Evolutionary conservation across 768 basidiomycete genomes (phyloP), one percentile per base, ranked within the genome.

Genomic region (Boletus edulis): DNA sequence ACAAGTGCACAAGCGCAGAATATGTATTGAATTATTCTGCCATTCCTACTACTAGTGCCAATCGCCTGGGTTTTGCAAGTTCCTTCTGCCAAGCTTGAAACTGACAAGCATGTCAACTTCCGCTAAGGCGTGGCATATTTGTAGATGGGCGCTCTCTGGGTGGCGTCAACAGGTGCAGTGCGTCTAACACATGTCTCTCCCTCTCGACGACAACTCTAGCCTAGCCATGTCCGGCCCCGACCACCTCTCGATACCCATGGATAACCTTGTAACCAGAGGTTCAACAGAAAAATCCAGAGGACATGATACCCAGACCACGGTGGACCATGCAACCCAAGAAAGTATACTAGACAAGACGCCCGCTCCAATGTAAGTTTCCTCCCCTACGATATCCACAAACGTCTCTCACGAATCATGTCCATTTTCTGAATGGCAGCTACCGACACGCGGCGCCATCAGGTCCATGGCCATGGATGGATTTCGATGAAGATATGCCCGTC

Each of bases 401-500:
- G 17, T 17, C 15, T 41, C 27, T 31, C 3, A 14, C 3, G 39
- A 29, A 24, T 27, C 17, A 10, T 9, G 17, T 37, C 15, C 15
- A 1, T 37, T 37, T 4, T 43, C n/a, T 44, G 31, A 9, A 42
- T 31, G n/a, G 41, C 44, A 71, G 69, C 24, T 66, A 75, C 48
- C 65, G 75, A 3, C 75, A 76, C 22, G 74, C 69, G 17, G 63
- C 73, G 14, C 75, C 75, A 4, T 73, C 70, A 4, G 75, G 75
- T 6, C 75, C 75, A 22, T 76, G 75, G 75, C 75, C 75, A 7
- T 76, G 73, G 66, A 70, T 76, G 60, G 75, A 76, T 56, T 65
- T 76, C 18, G 69, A 72, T 45, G 67, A 57, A 44, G 71, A 67
- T 52, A 41, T 60, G 24, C 64, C 49, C 1, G 2, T 17, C 0